Base-by-base conservation (phyloP, 257 asterid species). In the Ehretia macrophylla region DNA sequence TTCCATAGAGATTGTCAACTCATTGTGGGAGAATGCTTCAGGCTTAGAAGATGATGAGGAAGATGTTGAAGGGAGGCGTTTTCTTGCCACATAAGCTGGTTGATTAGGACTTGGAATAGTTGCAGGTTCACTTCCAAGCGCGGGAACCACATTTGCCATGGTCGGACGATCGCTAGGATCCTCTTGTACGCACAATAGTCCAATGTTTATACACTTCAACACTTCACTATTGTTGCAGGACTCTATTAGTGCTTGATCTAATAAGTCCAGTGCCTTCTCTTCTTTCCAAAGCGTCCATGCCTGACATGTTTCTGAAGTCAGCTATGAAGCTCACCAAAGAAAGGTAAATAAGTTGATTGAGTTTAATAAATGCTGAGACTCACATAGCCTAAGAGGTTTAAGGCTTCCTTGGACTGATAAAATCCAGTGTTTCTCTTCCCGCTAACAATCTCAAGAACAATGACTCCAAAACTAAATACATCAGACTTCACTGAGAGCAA, bases 261-360 rank as follows among this genome's bases (percentile, higher is more conserved):
- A 17, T 3, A 66, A 35, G 18, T 70, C 62, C 35, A 66, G 14
- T 14, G 70, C 55, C 18, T 42, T 58, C 23, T 50, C 27, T 54
- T 42, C 77, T 11, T 71, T 54, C 80, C 80, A 70, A 10, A 70
- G 68, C 39, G 22, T 66, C 80, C 80, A 75, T n/a, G 60, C 76
- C 76, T 75, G 58, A 38, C 37, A 51, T 11, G 54, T 1, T 53
- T 48, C 35, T 48, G 4, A 45, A 17, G 32, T 18, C 17, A 11
- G 17, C 58, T 5, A 52, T 13, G 17, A 18, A n/a, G 1, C 13
- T 17, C 21, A 17, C 14, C 8, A 23, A 1, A 51, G 18, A 14
- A 8, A 19, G 16, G 4, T 5, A 17, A 50, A 18, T 8, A 0
- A 2, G 22, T 51, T 12, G 8, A 17, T 47, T 47, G 8, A 14